Evolutionary conservation across 2,329 filamentous ascomycete genomes (phyloP).

Genomic region (Sporothrix euskadiensis): DNA sequence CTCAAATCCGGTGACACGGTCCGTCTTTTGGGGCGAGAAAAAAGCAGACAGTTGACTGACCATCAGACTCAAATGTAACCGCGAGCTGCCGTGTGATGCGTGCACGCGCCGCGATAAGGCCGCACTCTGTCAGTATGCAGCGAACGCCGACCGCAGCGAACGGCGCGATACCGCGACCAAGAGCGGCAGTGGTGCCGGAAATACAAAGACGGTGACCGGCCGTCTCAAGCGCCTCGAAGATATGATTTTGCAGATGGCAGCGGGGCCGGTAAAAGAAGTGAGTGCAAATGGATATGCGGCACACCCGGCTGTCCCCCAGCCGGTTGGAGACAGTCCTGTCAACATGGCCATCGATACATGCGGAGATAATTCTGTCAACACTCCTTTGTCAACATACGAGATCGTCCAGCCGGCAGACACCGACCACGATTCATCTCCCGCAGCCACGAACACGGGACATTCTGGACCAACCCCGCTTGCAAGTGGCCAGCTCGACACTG

Average conservation of each 20-base stretch:
- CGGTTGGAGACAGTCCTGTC: not conserved
- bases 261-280: not conserved
- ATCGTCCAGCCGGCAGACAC: not conserved
- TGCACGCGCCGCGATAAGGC: slow-evolving; percentile 37
- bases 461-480: not conserved
- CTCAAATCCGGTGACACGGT: not conserved
- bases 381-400: not conserved
- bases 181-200: not conserved
- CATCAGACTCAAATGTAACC: slow-evolving; percentile 40
- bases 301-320: too few relatives aligned
- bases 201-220: slow-evolving; percentile 25
- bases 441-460: not conserved
- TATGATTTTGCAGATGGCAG: slow-evolving; percentile 34
- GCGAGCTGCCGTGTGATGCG: slow-evolving; percentile 38
- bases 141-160: slow-evolving; percentile 36
- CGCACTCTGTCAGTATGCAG: slow-evolving; percentile 37
- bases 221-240: slow-evolving; percentile 39
- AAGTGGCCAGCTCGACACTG: slow-evolving; percentile 19
- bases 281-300: too few relatives aligned
- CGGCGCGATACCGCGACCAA: slow-evolving; percentile 7
- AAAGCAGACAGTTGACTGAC: not conserved
- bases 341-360: not conserved
- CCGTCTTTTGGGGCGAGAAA: not conserved
- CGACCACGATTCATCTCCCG: not conserved
- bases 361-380: not conserved